Conservation (phyloP, 495 filamentous ascomycete species). For the Aspergillus sparsus region DNA sequence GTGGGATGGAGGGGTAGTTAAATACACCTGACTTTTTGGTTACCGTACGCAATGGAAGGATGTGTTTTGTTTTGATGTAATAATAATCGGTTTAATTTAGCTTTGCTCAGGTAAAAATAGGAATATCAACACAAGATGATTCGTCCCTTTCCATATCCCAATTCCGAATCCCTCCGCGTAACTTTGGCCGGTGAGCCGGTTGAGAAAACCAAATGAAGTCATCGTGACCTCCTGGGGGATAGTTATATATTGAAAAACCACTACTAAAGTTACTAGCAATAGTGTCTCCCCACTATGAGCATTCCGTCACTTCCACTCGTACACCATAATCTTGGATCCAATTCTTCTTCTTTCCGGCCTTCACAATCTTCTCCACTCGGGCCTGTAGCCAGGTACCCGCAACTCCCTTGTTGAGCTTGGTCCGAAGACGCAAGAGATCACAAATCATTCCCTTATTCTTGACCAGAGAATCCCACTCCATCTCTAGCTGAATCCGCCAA, state of each 20-base stretch:
- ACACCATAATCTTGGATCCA: constrained; percentile 42
- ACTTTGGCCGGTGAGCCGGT: constrained; percentile 20
- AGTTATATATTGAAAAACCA: neutral
- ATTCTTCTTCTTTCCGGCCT: constrained; percentile 62
- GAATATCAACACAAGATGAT: neutral
- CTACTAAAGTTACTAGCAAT: constrained; percentile 1
- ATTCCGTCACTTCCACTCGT: constrained; percentile 22
- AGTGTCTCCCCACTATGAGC: neutral
- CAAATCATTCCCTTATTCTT: constrained; percentile 27
- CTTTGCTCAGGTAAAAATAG: neutral
- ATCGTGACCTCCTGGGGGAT: constrained; percentile 8
- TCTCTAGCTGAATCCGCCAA: constrained; percentile 31
- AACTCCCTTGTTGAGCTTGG: constrained; percentile 29
- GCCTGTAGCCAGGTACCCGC: constrained; percentile 36
- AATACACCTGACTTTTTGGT: constrained; percentile 3
- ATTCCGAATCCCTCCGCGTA: constrained; percentile 14
- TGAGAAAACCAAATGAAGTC: constrained; percentile 18
- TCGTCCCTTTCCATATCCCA: neutral
- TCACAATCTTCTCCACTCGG: constrained; percentile 47
- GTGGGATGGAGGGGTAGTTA: constrained; percentile 12
- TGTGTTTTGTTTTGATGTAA: neutral
- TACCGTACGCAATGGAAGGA: neutral
- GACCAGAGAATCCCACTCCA: constrained; percentile 33
- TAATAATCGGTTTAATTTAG: neutral
- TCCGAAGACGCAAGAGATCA: constrained; percentile 33